Evolutionary conservation across 2,329 filamentous ascomycete species (phyloP), one percentile per base, ranked within the genome.

Genomic region (Colletotrichum agaves): DNA sequence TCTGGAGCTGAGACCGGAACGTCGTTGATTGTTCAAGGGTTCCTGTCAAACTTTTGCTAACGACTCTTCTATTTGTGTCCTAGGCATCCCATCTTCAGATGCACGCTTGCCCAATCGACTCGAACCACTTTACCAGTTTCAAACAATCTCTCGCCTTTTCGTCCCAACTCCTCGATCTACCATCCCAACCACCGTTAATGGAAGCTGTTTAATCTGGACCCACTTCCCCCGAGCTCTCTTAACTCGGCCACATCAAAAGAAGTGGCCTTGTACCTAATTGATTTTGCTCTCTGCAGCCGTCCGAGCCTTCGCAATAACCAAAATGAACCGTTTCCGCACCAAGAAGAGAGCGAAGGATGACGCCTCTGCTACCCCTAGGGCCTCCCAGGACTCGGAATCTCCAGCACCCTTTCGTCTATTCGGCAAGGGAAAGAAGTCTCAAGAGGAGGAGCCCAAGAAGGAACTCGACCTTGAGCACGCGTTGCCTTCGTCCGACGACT

Each of bases 401-500:
- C 81, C 84, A 0, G 78, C 81, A 62, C 79, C 85, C 7, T 87
- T 88, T 50, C 82, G 82, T 46, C 80, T 85, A 52, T 90, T 90
- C 71, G 81, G 85, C 65, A 85, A 84, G 71, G 82, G 76, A 1
- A 87, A 88, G 72, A 90, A 88, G 75, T 74, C 80, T 0, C 81
- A 79, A 10, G 85, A 85, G 19, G 85, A 84, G 50, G 87, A 89
- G 72, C 80, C 82, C 50, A 91, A 90, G 75, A 84, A 82, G 66
- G 87, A 93, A 69, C 79, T 98, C 52, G 91, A 98, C 74, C 82
- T 98, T 12, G 78, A 89, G 3, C 83, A 83, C 12, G 94, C 89
- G 1, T 83, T 99, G 2, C 96, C 96, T 1, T 85, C 94, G 0
- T 90, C 83, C 52, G 93, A 98, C 78, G 91, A 98, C 75, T 98